A percentile compares a stretch with the other conserved stretches of the same genome.
Conservation (phyloP, 805 yeast genomes). For the Pichia deserticola region DNA sequence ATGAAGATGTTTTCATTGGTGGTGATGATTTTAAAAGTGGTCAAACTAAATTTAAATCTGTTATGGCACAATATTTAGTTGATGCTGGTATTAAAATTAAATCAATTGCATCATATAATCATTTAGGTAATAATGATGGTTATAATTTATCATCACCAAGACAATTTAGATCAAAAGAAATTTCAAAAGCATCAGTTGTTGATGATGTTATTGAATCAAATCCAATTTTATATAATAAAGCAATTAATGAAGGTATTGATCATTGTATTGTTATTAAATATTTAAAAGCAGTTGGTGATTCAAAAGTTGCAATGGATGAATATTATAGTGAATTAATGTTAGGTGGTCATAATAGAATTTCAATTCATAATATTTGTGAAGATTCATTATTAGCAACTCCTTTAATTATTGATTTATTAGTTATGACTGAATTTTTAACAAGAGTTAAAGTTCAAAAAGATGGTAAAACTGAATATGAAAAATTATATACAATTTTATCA, state of each 20-base stretch:
- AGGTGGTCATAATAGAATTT: slow-evolving; percentile 93
- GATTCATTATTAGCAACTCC: slow-evolving; percentile 94
- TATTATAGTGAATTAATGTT: slow-evolving; percentile 94
- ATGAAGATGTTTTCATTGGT: slow-evolving; percentile 69
- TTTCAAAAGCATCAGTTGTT: slow-evolving; percentile 85
- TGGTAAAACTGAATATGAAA: slow-evolving; percentile 43
- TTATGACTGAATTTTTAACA: slow-evolving; percentile 83
- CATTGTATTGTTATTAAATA: slow-evolving; percentile 95
- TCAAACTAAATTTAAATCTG: slow-evolving; percentile 94
- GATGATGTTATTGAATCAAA: slow-evolving; percentile 92
- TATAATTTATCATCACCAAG: slow-evolving; percentile 83
- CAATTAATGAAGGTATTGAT: slow-evolving; percentile 71
- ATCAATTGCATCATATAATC: slow-evolving; percentile 93
- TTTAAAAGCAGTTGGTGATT: slow-evolving; percentile 90
- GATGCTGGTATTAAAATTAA: slow-evolving; percentile 96
- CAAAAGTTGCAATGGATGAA: slow-evolving; percentile 98
- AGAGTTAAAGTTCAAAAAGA: slow-evolving; percentile 72
- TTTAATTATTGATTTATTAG: slow-evolving; percentile 81
- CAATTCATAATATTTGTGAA: slow-evolving; percentile 93
- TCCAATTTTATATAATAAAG: slow-evolving; percentile 73
- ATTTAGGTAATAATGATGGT: slow-evolving; percentile 95
- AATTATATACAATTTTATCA: slow-evolving; percentile 77
- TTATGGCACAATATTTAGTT: slow-evolving; percentile 88
- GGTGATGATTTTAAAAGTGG: slow-evolving; percentile 98
- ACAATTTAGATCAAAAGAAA: slow-evolving; percentile 94